Conservation (phyloP, 2,329 filamentous ascomycete genomes). For the Mycosphaerella sp. region DNA sequence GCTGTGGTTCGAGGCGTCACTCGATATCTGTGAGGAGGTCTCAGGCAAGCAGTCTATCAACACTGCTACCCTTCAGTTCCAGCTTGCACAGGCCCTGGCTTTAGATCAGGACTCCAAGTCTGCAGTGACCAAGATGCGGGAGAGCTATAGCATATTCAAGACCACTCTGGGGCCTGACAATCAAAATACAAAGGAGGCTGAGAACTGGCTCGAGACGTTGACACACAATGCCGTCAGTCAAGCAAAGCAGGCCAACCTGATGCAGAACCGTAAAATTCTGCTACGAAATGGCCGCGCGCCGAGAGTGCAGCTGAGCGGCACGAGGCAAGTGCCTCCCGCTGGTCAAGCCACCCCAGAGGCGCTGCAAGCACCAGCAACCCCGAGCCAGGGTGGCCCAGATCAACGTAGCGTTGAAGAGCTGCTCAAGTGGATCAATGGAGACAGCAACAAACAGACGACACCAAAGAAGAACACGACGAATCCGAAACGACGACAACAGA, state of each 20-base stretch:
- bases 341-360: slow-evolving; percentile 17
- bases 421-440: slow-evolving; percentile 87
- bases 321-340: slow-evolving; percentile 57
- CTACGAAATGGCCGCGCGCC: slow-evolving; percentile 40
- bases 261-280: slow-evolving; percentile 27
- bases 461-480: slow-evolving; percentile 46
- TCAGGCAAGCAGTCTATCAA: slow-evolving; percentile 88
- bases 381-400: slow-evolving; percentile 34
- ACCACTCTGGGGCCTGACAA: slow-evolving; percentile 78
- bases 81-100: slow-evolving; percentile 89
- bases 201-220: slow-evolving; percentile 92
- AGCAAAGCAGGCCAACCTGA: slow-evolving; percentile 68
- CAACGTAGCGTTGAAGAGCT: slow-evolving; percentile 83
- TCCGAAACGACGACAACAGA: slow-evolving; percentile 36
- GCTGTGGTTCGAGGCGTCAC: slow-evolving; percentile 91
- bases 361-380: slow-evolving; percentile 7
- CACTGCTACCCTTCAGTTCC: slow-evolving; percentile 91
- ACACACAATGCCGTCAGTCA: slow-evolving; percentile 93
- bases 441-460: slow-evolving; percentile 35
- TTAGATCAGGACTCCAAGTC: slow-evolving; percentile 92
- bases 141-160: slow-evolving; percentile 94
- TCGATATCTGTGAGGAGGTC: slow-evolving; percentile 79
- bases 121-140: slow-evolving; percentile 87
- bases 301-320: slow-evolving; percentile 48
- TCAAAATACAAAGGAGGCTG: slow-evolving; percentile 96